These are phyloP conservation scores for Pontederia crassipes DNA, from an alignment of 176 grass and related monocot genomes.

Conservation along the genomic window DNA sequence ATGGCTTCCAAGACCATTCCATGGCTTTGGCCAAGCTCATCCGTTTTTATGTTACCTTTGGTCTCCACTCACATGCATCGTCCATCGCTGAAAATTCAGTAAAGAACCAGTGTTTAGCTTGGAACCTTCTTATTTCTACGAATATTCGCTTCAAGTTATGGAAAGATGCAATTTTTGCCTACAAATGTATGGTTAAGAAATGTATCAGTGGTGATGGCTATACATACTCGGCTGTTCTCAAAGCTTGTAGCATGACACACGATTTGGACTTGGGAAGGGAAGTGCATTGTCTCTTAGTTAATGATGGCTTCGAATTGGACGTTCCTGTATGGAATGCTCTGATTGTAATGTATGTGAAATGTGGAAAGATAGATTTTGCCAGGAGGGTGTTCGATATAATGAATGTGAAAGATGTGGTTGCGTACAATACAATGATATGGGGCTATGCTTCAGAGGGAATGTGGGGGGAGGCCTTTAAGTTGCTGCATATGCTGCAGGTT, in stretches of 20 bases:
- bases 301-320: constrained; percentile 27
- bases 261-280: constrained; percentile 29
- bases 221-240: constrained; percentile 49
- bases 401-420: constrained; percentile 36
- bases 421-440: neutral
- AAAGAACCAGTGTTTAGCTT: constrained; percentile 25
- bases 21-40: constrained; percentile 34
- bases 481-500: neutral
- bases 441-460: too few relatives aligned
- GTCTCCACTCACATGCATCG: constrained; percentile 21
- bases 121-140: constrained; percentile 45
- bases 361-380: constrained; percentile 22
- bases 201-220: neutral
- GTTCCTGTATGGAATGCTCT: constrained; percentile 48
- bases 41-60: constrained; percentile 26
- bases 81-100: too few relatives aligned
- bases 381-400: constrained; percentile 50
- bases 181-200: constrained; percentile 26
- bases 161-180: constrained; percentile 28
- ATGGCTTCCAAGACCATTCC: constrained; percentile 35
- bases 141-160: constrained; percentile 18
- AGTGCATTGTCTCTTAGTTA: constrained; percentile 15
- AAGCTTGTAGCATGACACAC: constrained; percentile 38
- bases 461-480: too few relatives aligned
- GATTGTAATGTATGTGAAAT: constrained; percentile 41